Percentiles rank a stretch among this genome's conserved stretches.
phyloP scores from a whole-genome alignment of 371 early-diverging fungal species.

The Mucor ambiguus region DNA sequence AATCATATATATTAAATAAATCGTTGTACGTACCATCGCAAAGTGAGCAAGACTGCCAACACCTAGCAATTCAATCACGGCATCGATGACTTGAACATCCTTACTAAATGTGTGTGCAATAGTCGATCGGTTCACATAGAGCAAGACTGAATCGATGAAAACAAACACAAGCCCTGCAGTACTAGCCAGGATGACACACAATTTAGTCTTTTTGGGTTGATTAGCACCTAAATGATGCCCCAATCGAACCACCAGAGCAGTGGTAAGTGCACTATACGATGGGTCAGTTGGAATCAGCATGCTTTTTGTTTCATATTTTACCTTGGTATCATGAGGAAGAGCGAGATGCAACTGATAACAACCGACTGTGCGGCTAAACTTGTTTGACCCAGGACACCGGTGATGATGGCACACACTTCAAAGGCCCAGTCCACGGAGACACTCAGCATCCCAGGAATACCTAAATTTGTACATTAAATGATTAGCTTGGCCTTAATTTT shows the following conservation, averaged over 20 bases:
- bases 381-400: slow-evolving; percentile 45
- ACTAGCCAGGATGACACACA: slow-evolving; percentile 27
- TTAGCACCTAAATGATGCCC: slow-evolving; percentile 48
- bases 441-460: slow-evolving; percentile 53
- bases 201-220: slow-evolving; percentile 26
- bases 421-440: slow-evolving; percentile 53
- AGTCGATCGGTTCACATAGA: slow-evolving; percentile 24
- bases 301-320: slow-evolving; percentile 7
- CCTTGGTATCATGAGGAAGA: slow-evolving; percentile 45
- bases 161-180: slow-evolving; percentile 19
- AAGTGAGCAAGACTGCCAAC: slow-evolving; percentile 79
- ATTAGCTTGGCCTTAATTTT: not conserved
- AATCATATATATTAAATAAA: not conserved
- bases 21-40: slow-evolving; percentile 32
- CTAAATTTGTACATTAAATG: slow-evolving; percentile 12
- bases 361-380: slow-evolving; percentile 50
- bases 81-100: slow-evolving; percentile 50
- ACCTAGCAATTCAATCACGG: slow-evolving; percentile 59
- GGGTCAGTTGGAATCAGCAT: not conserved
- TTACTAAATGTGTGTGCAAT: slow-evolving; percentile 47
- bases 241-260: slow-evolving; percentile 34
- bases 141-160: slow-evolving; percentile 22
- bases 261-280: slow-evolving; percentile 32
- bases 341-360: slow-evolving; percentile 31
- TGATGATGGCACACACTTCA: slow-evolving; percentile 49